Evolutionary conservation across 2,329 filamentous ascomycete genomes (phyloP).

Genomic region (Lachnellula cervina): DNA sequence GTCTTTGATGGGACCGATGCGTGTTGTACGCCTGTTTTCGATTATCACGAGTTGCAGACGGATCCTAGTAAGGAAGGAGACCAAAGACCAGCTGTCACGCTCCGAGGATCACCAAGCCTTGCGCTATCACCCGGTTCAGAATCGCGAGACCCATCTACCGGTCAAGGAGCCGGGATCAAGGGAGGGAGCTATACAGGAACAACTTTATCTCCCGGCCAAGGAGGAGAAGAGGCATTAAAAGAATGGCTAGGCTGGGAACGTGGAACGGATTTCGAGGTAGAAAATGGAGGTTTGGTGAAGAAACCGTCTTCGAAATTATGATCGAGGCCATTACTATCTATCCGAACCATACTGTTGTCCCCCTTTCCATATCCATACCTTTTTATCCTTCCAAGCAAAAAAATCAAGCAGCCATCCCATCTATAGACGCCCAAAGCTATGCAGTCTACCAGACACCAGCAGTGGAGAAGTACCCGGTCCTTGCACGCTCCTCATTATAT

Average conservation of each 20-base stretch:
- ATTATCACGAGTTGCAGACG: conserved; percentile 64
- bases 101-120: conserved; percentile 64
- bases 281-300: conserved; percentile 56
- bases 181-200: conserved; percentile 63
- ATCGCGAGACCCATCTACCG: conserved; percentile 33
- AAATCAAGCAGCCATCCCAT: neutral
- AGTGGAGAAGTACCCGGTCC: neutral
- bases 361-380: neutral
- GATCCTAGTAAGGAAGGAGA: conserved; percentile 53
- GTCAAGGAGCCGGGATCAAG: conserved; percentile 60
- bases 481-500: neutral
- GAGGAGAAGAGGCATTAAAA: conserved; percentile 64
- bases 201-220: conserved; percentile 60
- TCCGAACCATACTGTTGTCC: conserved; percentile 1
- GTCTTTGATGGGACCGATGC: conserved; percentile 90
- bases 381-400: neutral
- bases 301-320: conserved; percentile 41
- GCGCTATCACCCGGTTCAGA: conserved; percentile 48
- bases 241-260: conserved; percentile 74
- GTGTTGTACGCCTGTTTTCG: conserved; percentile 83
- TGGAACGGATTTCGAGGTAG: conserved; percentile 66
- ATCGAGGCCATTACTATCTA: conserved; percentile 16
- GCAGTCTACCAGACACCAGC: neutral
- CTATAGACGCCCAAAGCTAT: neutral
- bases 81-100: conserved; percentile 64